Conservation (phyloP, 371 early-diverging fungal species). For the Syncephalis plumigaleata region DNA sequence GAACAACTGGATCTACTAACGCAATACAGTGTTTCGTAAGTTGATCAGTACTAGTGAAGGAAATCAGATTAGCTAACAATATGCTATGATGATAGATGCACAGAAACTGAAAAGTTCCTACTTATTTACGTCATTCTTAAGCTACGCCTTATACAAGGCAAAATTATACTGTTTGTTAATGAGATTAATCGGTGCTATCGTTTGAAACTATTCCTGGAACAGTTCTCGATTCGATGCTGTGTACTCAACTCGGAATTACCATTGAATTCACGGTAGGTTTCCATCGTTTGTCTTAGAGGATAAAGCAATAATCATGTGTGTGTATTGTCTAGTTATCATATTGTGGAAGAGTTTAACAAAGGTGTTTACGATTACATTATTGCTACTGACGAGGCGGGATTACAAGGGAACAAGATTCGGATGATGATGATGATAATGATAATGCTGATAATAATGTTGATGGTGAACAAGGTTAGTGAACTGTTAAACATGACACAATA, state of each 20-base stretch:
- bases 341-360: slow-evolving; percentile 91
- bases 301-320: not conserved
- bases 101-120: slow-evolving; percentile 77
- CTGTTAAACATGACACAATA: slow-evolving; percentile 4
- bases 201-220: slow-evolving; percentile 85
- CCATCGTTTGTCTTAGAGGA: not conserved
- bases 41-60: not conserved
- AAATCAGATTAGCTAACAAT: slow-evolving; percentile 9
- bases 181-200: slow-evolving; percentile 83
- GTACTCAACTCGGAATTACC: slow-evolving; percentile 91
- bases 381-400: slow-evolving; percentile 80
- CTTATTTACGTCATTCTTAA: slow-evolving; percentile 80
- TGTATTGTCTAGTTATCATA: slow-evolving; percentile 42
- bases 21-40: slow-evolving; percentile 52
- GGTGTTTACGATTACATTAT: slow-evolving; percentile 93
- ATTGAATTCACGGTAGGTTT: slow-evolving; percentile 39
- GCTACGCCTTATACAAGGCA: slow-evolving; percentile 72
- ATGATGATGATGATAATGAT: slow-evolving; percentile 20
- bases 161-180: slow-evolving; percentile 86
- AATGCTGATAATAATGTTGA: slow-evolving; percentile 8
- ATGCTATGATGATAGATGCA: slow-evolving; percentile 29
- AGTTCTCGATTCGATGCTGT: slow-evolving; percentile 79
- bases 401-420: slow-evolving; percentile 54
- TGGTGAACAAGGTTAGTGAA: slow-evolving; percentile 9
- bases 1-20: slow-evolving; percentile 30